Base-by-base conservation (phyloP, 495 filamentous ascomycete species). In the Talaromyces trachyspermus region DNA sequence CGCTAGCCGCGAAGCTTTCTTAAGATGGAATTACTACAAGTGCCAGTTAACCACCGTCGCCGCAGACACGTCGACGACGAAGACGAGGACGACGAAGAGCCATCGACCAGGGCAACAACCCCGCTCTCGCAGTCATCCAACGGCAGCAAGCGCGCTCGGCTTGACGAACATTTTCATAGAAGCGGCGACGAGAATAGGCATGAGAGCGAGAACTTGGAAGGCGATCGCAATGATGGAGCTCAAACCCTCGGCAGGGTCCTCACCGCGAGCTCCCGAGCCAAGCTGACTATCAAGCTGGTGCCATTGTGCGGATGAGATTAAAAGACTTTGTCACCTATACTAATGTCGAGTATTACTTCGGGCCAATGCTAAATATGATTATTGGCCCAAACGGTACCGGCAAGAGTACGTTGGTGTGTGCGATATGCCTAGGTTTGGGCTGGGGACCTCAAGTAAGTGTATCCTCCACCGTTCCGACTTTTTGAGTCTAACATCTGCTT, bases 381-480 rank as follows among this genome's bases (percentile, higher is more conserved):
- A 96, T 99, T 54, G 92, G 92, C 0, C 92, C 92, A 7, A 99
- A 99, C 59, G 92, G 92, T 36, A 96, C 92, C 0, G 92, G 92
- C 36, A 99, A 99, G 62, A 95, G 89, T 71, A 95, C 94, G 0
- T 77, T 99, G 24, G 92, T 99, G 23, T 97, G 92, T 65, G 92
- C 94, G 22, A 95, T 99, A 51, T 97, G 94, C 65, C 65, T 99
- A 10, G 92, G 92, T 5, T 66, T 99, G 23, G 92, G 92, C 26
- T 96, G 81, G 75, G 74, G 78, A 3, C 81, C 92, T 23, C 74
- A 68, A 62, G 75, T 84, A 70, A 57, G 70, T 32, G 26, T 17
- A 36, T 23, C 20, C 26, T 49, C 38, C 11, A n/a, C 44, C 5
- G 3, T 12, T 32, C 24, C 43, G 41, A 38, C 49, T 25, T 51